Base-by-base conservation (phyloP, 495 filamentous ascomycete genomes). In the Hypoxylon lenormandii region DNA sequence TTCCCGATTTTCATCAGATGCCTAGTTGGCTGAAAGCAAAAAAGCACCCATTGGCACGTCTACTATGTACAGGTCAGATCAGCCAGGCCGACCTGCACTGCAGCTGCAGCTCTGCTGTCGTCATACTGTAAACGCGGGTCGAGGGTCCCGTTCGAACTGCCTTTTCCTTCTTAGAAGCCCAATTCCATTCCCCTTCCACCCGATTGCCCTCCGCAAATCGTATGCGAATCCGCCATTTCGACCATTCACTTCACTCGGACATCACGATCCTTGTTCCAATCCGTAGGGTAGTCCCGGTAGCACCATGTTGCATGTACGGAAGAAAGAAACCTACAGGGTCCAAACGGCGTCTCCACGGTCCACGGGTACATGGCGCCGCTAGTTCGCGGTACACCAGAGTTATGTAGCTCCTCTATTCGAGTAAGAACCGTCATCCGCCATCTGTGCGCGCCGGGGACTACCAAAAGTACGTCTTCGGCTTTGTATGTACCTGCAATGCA, bases 101-200 rank as follows among this genome's bases (percentile, higher is more conserved):
- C n/a, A n/a, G n/a, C n/a, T n/a, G 62, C 68, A 71, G 58, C 57
- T 53, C 50, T 62, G 52, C 68, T 71, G 62, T 71, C 62, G 68
- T 71, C 68, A 71, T 71, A 66, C 61, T 65, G 52, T 52, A 21
- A 33, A 38, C 42, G 46, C 62, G 61, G 60, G 60, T 70, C 16
- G 46, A 59, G 23, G 26, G 49, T 6, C 18, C 49, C 61, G 23
- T 60, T 57, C 43, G 60, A 69, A 49, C 53, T 69, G 59, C 60
- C 66, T 69, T 13, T 64, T 60, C 50, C 45, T 47, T 60, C 50
- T 52, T 65, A 50, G 62, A 66, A 65, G 61, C 60, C 66, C 60
- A 70, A 65, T 66, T 57, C 66, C 54, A 49, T 49, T 50, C 42
- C 49, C 54, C 60, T 59, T 63, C 61, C 55, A 65, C 30, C 67